Base-by-base conservation (phyloP, 2,329 filamentous ascomycete genomes). In the Stachybotrys chartarum region DNA sequence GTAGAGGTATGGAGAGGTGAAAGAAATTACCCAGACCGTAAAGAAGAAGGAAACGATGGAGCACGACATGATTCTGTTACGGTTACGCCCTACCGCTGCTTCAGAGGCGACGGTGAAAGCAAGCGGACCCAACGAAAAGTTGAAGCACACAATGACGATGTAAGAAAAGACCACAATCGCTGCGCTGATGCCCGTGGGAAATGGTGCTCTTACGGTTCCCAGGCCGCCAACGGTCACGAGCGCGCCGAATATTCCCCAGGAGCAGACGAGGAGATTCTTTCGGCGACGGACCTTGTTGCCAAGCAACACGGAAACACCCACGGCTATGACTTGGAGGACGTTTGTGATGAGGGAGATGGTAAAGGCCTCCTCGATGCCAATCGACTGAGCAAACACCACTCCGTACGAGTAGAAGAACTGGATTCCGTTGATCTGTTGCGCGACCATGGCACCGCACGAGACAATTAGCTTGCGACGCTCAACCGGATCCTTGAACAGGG, bases 371-470 rank as follows among this genome's bases (percentile, higher is more conserved):
- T 57, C 57, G 3, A 76, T 58, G 0, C 74, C 74, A 51, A 77
- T 75, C 1, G 69, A 65, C 59, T 77, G 64, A 24, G 70, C 66
- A 57, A 77, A 77, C 32, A 77, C 68, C 1, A 71, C 71, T 2
- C 73, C 74, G 35, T 72, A 76, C 52, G 69, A 70, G 62, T 76
- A 75, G 60, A 75, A 76, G 65, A 71, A 78, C 51, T 75, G 72
- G 53, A 78, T 78, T 18, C 76, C 75, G 65, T 75, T 75, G 64
- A 79, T 75, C 64, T 79, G 75, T 59, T 78, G 75, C 3, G 74
- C 72, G 45, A 75, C 66, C 56, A 78, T 64, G 24, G 73, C 75
- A 11, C 75, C 76, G 7, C 69, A 70, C 16, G 70, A 69, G 61
- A 71, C 78, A 24, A 78, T 63, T 12, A 78, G 64, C 61, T 79